Evolutionary conservation across 306 rosid genomes (phyloP).

Genomic region (barrel medic (Medicago truncatula)): DNA sequence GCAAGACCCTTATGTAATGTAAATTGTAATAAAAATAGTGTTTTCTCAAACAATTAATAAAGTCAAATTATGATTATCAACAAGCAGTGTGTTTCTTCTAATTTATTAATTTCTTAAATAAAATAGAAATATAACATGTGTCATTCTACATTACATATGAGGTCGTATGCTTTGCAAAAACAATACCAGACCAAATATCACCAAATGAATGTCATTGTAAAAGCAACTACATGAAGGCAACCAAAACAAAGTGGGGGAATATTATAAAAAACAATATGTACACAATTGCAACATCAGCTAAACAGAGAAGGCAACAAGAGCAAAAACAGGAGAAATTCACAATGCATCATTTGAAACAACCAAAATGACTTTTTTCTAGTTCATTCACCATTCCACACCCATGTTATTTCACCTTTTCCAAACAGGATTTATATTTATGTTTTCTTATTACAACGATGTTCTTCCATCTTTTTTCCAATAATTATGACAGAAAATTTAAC

Average conservation of each 20-base stretch:
- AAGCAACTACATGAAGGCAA: neutral
- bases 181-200: constrained; percentile 1
- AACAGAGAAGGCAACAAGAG: neutral
- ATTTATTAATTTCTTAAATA: constrained; percentile 17
- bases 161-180: neutral
- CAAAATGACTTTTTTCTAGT: neutral
- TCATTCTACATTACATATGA: constrained; percentile 6
- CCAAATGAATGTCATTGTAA: neutral
- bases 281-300: neutral
- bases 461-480: neutral
- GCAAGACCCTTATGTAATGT: no score
- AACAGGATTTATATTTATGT: neutral
- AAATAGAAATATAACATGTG: neutral
- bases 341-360: neutral
- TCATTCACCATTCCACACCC: neutral
- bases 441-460: neutral
- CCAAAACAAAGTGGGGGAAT: neutral
- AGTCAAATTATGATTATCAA: constrained; percentile 2
- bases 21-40: no score
- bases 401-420: constrained; percentile 8
- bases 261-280: neutral
- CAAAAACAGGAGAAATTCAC: neutral
- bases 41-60: no score
- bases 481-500: constrained; percentile 5
- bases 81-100: neutral